Evolutionary conservation across 2,329 filamentous ascomycete genomes (phyloP).

Genomic region (Fusarium chuoi): DNA sequence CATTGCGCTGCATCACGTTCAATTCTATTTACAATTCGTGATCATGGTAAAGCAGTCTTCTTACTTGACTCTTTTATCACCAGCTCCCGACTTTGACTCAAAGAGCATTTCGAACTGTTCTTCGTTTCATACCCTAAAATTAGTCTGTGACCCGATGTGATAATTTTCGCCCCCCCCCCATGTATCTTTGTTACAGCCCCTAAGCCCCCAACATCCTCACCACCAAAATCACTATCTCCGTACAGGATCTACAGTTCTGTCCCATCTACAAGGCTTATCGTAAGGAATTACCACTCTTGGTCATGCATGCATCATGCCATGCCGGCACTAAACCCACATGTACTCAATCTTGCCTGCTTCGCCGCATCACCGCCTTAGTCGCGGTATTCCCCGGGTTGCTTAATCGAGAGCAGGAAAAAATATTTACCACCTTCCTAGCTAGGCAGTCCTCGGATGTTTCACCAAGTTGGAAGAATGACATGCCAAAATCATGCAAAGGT

Average conservation of each 20-base stretch:
- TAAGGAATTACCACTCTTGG: not conserved
- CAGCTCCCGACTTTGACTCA: fast-evolving
- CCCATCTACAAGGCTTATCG: not conserved
- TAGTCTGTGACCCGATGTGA: too few relatives aligned
- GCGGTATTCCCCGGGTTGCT: not conserved
- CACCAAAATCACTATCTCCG: not conserved
- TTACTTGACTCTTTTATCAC: fast-evolving
- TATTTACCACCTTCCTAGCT: not conserved
- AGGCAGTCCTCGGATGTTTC: not conserved
- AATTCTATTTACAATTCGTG: fast-evolving
- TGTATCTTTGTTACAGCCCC: fast-evolving
- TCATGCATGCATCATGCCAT: not conserved
- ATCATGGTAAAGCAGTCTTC: not conserved
- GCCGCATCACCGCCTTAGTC: not conserved
- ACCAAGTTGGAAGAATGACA: not conserved
- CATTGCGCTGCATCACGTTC: fast-evolving
- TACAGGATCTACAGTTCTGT: not conserved
- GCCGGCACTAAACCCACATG: not conserved
- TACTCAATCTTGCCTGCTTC: not conserved
- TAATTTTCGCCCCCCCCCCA: too few relatives aligned
- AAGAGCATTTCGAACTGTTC: too few relatives aligned
- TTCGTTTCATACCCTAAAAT: too few relatives aligned
- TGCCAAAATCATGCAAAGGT: not conserved
- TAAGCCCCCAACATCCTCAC: not conserved
- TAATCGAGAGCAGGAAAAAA: not conserved